phyloP scores from a whole-genome alignment of 257 asterid genomes.

The Solanum appendiculatum region DNA sequence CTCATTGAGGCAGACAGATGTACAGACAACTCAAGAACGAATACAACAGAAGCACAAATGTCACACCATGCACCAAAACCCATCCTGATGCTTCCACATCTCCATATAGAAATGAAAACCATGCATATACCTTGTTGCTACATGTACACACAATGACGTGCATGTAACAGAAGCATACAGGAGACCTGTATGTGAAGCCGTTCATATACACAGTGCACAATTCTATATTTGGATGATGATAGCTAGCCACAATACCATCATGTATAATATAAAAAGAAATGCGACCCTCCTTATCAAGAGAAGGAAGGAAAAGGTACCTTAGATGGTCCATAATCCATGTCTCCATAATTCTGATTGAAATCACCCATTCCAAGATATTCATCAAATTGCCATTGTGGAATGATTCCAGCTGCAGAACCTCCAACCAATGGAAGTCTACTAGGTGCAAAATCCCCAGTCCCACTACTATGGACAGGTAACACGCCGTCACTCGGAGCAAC shows the following conservation, averaged over 20 bases:
- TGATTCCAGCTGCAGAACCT: slow-evolving; percentile 47
- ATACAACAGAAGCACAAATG: neutral
- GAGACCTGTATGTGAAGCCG: too few relatives aligned
- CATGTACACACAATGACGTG: neutral
- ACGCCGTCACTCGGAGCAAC: slow-evolving; percentile 10
- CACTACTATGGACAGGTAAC: slow-evolving; percentile 23
- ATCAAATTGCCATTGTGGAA: slow-evolving; percentile 69
- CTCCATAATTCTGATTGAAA: slow-evolving; percentile 33
- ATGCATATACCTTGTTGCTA: neutral
- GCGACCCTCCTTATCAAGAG: neutral
- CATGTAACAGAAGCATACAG: neutral
- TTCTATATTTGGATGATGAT: neutral
- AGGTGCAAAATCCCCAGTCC: slow-evolving; percentile 19
- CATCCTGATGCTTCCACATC: neutral
- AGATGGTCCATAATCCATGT: slow-evolving; percentile 44
- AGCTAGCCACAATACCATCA: neutral
- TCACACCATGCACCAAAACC: neutral
- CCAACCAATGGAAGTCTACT: slow-evolving; percentile 31
- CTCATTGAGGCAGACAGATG: neutral
- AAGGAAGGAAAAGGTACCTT: slow-evolving; percentile 35
- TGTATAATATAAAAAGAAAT: neutral
- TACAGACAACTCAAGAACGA: neutral
- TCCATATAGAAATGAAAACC: neutral
- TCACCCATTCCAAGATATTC: slow-evolving; percentile 57
- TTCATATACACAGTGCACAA: neutral